Evolutionary conservation across 176 grass and related monocot genomes (phyloP), one percentile per base, ranked within the genome.

Genomic region (Lolium perenne): DNA sequence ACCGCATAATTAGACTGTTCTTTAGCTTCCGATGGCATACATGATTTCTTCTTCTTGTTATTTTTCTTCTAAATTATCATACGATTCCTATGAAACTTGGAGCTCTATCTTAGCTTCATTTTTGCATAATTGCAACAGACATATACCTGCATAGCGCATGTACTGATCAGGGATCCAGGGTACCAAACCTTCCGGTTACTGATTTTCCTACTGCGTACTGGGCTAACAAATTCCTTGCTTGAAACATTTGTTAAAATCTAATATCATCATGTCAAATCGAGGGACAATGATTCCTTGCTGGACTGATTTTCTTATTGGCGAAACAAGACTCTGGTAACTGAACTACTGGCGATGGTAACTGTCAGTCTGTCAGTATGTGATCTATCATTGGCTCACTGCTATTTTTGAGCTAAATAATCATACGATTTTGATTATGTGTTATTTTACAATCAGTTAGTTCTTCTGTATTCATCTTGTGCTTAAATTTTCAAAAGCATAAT

Each of bases 281-380:
- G 49, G 8, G 22, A 4, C 18, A 21, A 9, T 46, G 43, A 71
- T 71, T 38, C 25, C 15, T 6, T 3, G 32, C 47, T 53, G 45
- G 13, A 51, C 6, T 74, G 71, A 45, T 26, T 13, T 75, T 53
- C 1, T 35, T 47, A 23, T 43, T 71, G 70, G 5, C 25, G 14
- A 75, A 75, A 75, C 47, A 53, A 47, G 22, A 75, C 72, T 74
- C 23, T 54, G 47, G 7, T 26, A 75, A 75, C 72, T 51, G 22
- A 54, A 47, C 46, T 47, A 47, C 46, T 10, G 46, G 7, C 17
- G 22, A 53, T 75, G 46, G 22, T 75, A 53, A 15, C 72, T 10
- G 18, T 54, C 8, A 54, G 51, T 17, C 54, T 53, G 8, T 29
- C 1, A 29, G 2, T n/a, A n/a, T n/a, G n/a, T 55, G 49, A 55